Base-by-base conservation (phyloP, 257 asterid species). In the Eustoma russellianum region DNA sequence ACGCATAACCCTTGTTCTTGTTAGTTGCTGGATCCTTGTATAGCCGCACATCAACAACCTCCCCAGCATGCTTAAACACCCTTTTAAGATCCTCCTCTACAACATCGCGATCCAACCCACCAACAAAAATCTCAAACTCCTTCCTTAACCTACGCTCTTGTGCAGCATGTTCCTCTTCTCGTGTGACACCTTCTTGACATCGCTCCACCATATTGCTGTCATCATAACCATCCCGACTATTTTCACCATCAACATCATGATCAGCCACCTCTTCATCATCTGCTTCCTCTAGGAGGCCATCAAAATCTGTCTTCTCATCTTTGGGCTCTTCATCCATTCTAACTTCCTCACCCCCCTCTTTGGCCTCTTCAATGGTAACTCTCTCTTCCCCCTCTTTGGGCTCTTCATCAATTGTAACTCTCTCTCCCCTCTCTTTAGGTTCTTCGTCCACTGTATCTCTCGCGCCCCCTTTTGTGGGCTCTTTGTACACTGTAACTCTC, bases 1-100 rank as follows among this genome's bases (percentile, higher is more conserved):
- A 81, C 35, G 86, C 86, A 65, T 73, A 81, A 17, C 90, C 90
- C 67, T 74, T 78, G 62, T 78, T 81, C 79, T 78, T 78, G 71
- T 78, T 76, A 17, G 83, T 73, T 57, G 65, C 56, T 33, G 78
- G 64, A 64, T 81, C 81, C 72, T 63, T 72, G 57, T 73, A 74
- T 55, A 81, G 68, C 35, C 86, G 74, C 48, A 81, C 82, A 55
- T 73, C 82, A 65, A 78, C 72, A 7, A 78, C 79, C 70, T 78
- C 81, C 53, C 86, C 86, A 16, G 78, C 86, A 69, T 81, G 46
- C 53, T 67, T 69, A 28, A 78, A 81, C 48, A 74, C 90, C 76
- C 65, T 78, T 52, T 73, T 76, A 47, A 81, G 52, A 61, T 78
- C 86, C 55, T 69, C 83, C 61, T 81, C 86, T 28, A 55, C 59